These are phyloP conservation scores for Cyclotella sp. DNA, from an alignment of 108 stramenopile species.

Conservation along the genomic window DNA sequence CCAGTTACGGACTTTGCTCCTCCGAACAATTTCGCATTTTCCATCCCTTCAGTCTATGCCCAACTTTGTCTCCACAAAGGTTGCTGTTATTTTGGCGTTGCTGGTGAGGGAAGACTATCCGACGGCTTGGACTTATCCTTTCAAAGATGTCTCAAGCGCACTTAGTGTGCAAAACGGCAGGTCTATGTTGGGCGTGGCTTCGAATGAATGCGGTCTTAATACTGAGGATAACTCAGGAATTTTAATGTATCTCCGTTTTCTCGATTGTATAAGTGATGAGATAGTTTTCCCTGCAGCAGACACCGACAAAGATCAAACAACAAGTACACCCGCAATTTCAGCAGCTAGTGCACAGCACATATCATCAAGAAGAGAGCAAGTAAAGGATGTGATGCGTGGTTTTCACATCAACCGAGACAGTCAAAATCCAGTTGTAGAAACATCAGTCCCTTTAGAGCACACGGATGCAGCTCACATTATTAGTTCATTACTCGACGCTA, in stretches of 20 bases:
- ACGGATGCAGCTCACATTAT: slow-evolving; percentile 56
- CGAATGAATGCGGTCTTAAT: slow-evolving; percentile 46
- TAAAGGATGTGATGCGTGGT: slow-evolving; percentile 34
- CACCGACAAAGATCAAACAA: background rate
- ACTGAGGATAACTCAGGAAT: background rate
- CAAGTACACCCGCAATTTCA: background rate
- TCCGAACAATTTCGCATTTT: slow-evolving; percentile 20
- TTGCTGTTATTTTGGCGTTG: slow-evolving; percentile 60
- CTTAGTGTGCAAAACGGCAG: slow-evolving; percentile 17
- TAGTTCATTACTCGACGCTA: slow-evolving; percentile 31
- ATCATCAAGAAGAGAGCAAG: slow-evolving; percentile 23
- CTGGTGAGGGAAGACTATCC: slow-evolving; percentile 61
- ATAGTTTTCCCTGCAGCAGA: slow-evolving; percentile 22
- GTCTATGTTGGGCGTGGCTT: background rate
- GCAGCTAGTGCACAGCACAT: background rate
- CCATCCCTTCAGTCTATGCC: slow-evolving; percentile 30
- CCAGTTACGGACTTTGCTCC: slow-evolving; percentile 29
- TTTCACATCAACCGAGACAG: slow-evolving; percentile 3
- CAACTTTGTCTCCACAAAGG: slow-evolving; percentile 60
- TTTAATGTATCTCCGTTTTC: slow-evolving; percentile 28
- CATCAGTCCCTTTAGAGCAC: slow-evolving; percentile 33
- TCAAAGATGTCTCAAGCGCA: slow-evolving; percentile 50
- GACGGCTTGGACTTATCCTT: slow-evolving; percentile 53
- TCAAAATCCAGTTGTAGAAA: slow-evolving; percentile 9
- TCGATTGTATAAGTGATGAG: slow-evolving; percentile 35